Evolutionary conservation across 2,329 filamentous ascomycete species (phyloP), one percentile per base, ranked within the genome.

Genomic region (Fusarium aywerte): DNA sequence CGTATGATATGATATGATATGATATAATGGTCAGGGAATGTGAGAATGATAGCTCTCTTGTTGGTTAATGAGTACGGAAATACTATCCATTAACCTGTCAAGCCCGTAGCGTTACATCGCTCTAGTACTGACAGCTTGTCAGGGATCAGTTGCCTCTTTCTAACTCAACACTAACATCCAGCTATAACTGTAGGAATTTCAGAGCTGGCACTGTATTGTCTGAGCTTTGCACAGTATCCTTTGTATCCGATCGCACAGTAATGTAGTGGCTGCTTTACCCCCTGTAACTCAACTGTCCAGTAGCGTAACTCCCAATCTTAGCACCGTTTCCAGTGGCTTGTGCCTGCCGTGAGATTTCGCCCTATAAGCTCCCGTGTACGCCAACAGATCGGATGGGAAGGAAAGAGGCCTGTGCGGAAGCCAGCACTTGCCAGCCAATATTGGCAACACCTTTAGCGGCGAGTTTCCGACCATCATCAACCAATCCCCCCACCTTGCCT

Each of bases 321-420:
- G 29, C 32, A 48, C 21, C 45, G 45, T 48, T 48, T 36, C 36
- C 21, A 36, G 31, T 36, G 45, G 45, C 45, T 36, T 36, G 43
- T 32, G 45, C 45, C 45, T 48, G 45, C 20, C 20, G 43, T 33
- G 15, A n/a, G 11, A 15, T 11, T 23, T 36, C 31, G 20, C 11
- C 16, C 6, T 27, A 27, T 27, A 11, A 4, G 11, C 27, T 7
- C 11, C 27, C 27, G 8, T 27, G 27, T 27, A 7, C 11, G 27
- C 27, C 27, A 27, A 9, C 27, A 27, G 27, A 27, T 27, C 27
- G 11, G 27, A 27, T 27, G 27, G 27, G 11, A 15, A 13, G 16
- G n/a, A 47, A 43, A 42, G 43, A 35, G 63, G 63, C 27, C 58
- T 59, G 64, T 55, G 64, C 49, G 32, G 39, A 29, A 4, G 7